Percentiles rank a stretch among this genome's conserved stretches.
Conservation (phyloP, 2,329 filamentous ascomycete species). For the Huntiella bhutanensis region DNA sequence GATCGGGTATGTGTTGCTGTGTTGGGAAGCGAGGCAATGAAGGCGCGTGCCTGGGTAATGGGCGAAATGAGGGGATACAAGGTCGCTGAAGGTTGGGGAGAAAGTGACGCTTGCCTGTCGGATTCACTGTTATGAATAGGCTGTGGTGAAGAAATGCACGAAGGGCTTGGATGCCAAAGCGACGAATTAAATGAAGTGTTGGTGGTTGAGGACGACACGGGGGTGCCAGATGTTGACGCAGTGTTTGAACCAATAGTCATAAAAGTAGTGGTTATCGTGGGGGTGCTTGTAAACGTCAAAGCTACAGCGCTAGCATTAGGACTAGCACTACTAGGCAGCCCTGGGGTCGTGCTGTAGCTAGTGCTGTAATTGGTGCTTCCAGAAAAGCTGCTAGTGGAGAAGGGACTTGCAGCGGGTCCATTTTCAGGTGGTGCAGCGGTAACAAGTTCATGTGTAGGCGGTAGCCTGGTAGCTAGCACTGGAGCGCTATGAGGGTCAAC, state of each 20-base stretch:
- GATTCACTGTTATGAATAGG: slow-evolving; percentile 24
- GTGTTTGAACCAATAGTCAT: not conserved
- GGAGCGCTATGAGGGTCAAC: too few relatives aligned
- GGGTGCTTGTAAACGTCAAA: not conserved
- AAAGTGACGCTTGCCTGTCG: slow-evolving; percentile 36
- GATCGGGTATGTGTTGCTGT: slow-evolving; percentile 15
- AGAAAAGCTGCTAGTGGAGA: slow-evolving; percentile 9
- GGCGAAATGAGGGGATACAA: slow-evolving; percentile 13
- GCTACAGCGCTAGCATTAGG: slow-evolving; percentile 11
- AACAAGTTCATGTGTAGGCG: slow-evolving; percentile 21
- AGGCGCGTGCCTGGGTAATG: slow-evolving; percentile 9
- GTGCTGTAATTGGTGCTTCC: slow-evolving; percentile 2
- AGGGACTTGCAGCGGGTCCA: not conserved
- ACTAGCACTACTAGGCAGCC: slow-evolving; percentile 12
- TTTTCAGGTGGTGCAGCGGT: slow-evolving; percentile 14
- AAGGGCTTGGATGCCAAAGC: not conserved
- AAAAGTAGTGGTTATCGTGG: not conserved
- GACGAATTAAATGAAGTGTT: slow-evolving; percentile 12
- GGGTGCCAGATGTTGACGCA: not conserved
- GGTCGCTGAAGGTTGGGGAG: slow-evolving; percentile 26
- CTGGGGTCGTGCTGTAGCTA: slow-evolving; percentile 12
- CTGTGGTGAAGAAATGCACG: slow-evolving; percentile 4
- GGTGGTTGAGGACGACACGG: slow-evolving; percentile 8
- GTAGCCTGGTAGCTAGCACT: slow-evolving; percentile 19
- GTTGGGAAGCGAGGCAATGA: slow-evolving; percentile 1